Evolutionary conservation across 2,329 filamentous ascomycete species (phyloP).

Genomic region (Zymoseptoria ardabiliae): DNA sequence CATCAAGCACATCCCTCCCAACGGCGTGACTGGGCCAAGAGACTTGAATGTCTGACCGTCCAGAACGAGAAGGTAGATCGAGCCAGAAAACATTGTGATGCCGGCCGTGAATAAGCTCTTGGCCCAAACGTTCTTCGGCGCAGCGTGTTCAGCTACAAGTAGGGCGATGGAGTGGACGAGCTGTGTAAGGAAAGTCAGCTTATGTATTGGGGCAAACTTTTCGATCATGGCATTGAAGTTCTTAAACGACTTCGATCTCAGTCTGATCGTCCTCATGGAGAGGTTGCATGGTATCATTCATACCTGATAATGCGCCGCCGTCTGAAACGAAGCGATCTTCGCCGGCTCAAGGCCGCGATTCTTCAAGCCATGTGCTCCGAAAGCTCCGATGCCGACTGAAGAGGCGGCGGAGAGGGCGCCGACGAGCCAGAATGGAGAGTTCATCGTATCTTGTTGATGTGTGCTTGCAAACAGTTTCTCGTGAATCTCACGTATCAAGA

Average conservation of each 20-base stretch:
- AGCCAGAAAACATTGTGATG: constrained; percentile 61
- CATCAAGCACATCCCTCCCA: constrained; percentile 58
- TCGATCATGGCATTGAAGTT: too few relatives aligned
- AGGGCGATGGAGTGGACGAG: constrained; percentile 56
- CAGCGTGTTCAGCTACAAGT: constrained; percentile 47
- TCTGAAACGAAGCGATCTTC: constrained; percentile 54
- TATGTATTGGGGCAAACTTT: too few relatives aligned
- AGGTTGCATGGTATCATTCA: too few relatives aligned
- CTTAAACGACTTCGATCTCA: too few relatives aligned
- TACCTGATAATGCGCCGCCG: constrained; percentile 63
- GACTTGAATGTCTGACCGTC: constrained; percentile 53
- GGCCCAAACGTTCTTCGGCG: constrained; percentile 48
- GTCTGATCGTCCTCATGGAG: too few relatives aligned
- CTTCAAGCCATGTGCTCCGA: constrained; percentile 62
- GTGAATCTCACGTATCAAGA: background rate
- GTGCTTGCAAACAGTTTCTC: background rate
- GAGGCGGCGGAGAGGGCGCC: constrained; percentile 57
- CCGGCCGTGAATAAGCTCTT: constrained; percentile 52
- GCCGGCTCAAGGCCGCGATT: constrained; percentile 52
- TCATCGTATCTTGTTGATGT: constrained; percentile 19
- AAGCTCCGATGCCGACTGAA: constrained; percentile 56
- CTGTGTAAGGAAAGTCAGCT: constrained; percentile 31
- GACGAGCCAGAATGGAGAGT: constrained; percentile 50
- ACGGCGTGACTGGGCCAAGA: constrained; percentile 57
- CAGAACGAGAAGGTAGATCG: constrained; percentile 57